Evolutionary conservation across 768 basidiomycete species (phyloP), one percentile per base, ranked within the genome.

Genomic region (Leucosporidium yakuticum): DNA sequence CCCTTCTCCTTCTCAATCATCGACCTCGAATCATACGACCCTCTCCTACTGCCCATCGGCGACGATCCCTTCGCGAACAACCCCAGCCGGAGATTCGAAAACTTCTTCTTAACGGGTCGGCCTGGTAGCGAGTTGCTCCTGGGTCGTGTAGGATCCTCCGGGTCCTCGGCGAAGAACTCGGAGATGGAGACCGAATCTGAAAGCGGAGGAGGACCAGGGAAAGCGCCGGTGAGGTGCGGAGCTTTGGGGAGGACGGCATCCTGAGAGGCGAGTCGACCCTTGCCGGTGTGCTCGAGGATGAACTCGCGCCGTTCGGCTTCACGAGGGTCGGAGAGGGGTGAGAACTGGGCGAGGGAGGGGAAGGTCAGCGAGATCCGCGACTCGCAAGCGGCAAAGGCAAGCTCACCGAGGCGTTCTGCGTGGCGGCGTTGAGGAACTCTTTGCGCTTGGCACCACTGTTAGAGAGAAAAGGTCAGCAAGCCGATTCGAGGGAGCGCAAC

Each of bases 181-280:
- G 58, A 55, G 31, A 72, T 58, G 17, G 70, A 63, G 58, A 72
- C 15, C 34, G n/a, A 44, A 27, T 27, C 31, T 25, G 23, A 15
- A 19, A 23, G 59, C 23, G 25, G 25, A 27, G 44, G 39, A 0
- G 67, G 47, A 1, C 51, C 27, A 0, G 70, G 64, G 51, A 68
- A 70, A 15, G 44, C 11, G 27, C 57, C 48, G 7, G 61, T 59
- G 14, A 59, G 39, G 23, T 53, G 44, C 31, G 44, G 62, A n/a
- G 39, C 39, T 15, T 44, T 44, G 39, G 39, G 50, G 23, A 72
- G 69, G 47, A 47, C 31, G 11, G 69, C 73, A 39, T 76, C 75
- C 64, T 76, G 75, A 0, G 61, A 57, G 25, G 66, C 71, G 39
- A 75, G 62, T 0, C 75, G 74, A 7, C 75, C 75, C 29, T 72